A percentile compares a stretch with the other conserved stretches of the same genome.
Conservation (phyloP, 2,329 filamentous ascomycete species). For the Alternaria metachromatica region DNA sequence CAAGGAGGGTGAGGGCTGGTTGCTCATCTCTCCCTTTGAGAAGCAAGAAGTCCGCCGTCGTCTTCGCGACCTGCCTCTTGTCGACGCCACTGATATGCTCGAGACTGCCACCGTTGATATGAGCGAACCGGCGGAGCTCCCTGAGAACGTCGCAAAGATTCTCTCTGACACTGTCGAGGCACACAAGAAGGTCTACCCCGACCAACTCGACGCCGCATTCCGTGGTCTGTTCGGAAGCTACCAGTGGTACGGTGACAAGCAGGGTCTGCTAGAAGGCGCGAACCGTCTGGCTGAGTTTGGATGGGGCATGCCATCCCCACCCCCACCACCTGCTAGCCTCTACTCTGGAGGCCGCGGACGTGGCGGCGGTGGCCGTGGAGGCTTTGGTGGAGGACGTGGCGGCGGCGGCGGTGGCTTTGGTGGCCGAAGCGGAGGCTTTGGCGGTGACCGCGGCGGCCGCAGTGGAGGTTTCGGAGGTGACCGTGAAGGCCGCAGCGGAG, state of each 20-base stretch:
- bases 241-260: conserved; percentile 52
- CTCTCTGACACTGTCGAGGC: conserved; percentile 56
- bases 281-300: conserved; percentile 56
- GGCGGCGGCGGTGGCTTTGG: conserved; percentile 22
- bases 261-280: conserved; percentile 51
- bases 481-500: conserved; percentile 4
- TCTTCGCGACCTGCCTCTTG: conserved; percentile 66
- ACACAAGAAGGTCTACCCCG: conserved; percentile 52
- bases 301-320: conserved; percentile 55
- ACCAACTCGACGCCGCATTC: conserved; percentile 60
- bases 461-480: conserved; percentile 4
- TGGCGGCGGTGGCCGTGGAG: conserved; percentile 12
- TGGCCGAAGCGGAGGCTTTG: conserved; percentile 9
- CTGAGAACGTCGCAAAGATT: conserved; percentile 50
- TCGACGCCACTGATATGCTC: conserved; percentile 59
- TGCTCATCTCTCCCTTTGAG: conserved; percentile 67
- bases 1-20: conserved; percentile 74
- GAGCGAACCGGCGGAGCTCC: conserved; percentile 50
- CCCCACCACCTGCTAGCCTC: conserved; percentile 40
- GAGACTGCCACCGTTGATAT: conserved; percentile 58
- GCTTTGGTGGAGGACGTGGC: conserved; percentile 23
- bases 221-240: conserved; percentile 63
- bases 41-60: conserved; percentile 55
- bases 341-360: conserved; percentile 22
- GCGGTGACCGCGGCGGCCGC: conserved; percentile 12